Conservation (phyloP, 2,329 filamentous ascomycete species). For the Talaromyces sp. region DNA sequence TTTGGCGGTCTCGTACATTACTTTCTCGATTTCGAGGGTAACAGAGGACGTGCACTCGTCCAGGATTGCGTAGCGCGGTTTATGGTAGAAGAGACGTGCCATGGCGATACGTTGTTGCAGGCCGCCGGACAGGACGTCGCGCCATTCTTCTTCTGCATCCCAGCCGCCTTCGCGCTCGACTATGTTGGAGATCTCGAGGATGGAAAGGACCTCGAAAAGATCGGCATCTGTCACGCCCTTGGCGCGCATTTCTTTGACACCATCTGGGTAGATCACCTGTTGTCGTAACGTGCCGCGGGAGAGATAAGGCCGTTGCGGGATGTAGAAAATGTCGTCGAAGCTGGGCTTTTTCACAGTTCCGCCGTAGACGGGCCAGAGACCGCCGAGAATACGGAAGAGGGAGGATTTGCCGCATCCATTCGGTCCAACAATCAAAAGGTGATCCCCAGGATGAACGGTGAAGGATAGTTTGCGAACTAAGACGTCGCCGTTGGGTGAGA, state of each 20-base stretch:
- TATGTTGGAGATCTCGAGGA: conserved; percentile 78
- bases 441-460: conserved; percentile 78
- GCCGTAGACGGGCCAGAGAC: conserved; percentile 96
- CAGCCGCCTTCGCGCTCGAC: conserved; percentile 77
- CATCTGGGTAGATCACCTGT: conserved; percentile 95
- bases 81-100: conserved; percentile 91
- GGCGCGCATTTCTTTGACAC: conserved; percentile 77
- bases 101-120: conserved; percentile 95
- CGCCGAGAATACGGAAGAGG: conserved; percentile 92
- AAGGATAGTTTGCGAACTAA: conserved; percentile 84
- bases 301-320: conserved; percentile 91
- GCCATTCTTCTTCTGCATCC: conserved; percentile 95
- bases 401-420: conserved; percentile 97
- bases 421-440: conserved; percentile 89
- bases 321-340: conserved; percentile 94
- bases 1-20: conserved; percentile 98
- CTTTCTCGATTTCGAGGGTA: conserved; percentile 89
- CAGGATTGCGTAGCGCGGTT: conserved; percentile 87
- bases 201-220: conserved; percentile 70
- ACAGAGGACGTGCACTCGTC: conserved; percentile 96
- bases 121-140: conserved; percentile 86
- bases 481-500: conserved; percentile 94
- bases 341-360: conserved; percentile 88
- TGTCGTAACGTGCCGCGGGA: conserved; percentile 88
- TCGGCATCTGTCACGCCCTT: conserved; percentile 80